Conservation (phyloP, 345 rosid genomes). For the Erucastrum elatum region DNA sequence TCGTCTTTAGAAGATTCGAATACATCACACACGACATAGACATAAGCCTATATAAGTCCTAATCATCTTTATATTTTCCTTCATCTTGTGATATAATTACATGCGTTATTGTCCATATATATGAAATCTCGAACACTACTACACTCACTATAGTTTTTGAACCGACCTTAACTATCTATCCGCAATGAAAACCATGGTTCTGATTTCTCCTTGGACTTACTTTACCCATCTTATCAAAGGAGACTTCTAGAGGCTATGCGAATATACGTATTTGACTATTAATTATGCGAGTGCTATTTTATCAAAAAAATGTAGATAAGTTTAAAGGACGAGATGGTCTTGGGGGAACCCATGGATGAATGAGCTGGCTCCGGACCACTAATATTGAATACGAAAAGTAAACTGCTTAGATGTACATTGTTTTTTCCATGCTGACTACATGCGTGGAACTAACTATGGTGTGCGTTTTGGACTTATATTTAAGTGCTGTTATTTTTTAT, state of each 20-base stretch:
- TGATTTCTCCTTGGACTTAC: not conserved
- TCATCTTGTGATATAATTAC: slow-evolving; percentile 20
- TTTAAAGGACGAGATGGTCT: not conserved
- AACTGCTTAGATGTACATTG: slow-evolving; percentile 6
- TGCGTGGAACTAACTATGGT: slow-evolving; percentile 14
- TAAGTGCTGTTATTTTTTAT: slow-evolving; percentile 1
- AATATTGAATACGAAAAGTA: slow-evolving; percentile 6
- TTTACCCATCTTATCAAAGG: not conserved
- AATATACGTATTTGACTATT: slow-evolving; percentile 18
- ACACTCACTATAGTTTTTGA: not conserved
- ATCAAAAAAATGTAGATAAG: not conserved
- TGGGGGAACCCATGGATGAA: slow-evolving; percentile 16
- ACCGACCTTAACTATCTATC: not conserved
- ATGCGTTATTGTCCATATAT: not conserved
- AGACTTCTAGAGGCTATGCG: not conserved
- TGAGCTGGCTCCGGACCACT: slow-evolving; percentile 38
- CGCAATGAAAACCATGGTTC: not conserved
- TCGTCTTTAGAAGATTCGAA: slow-evolving; percentile 40
- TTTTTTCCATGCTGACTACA: slow-evolving; percentile 15
- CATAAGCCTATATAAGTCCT: slow-evolving; percentile 30
- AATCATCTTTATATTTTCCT: slow-evolving; percentile 35
- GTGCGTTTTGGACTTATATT: slow-evolving; percentile 4
- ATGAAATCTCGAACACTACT: not conserved
- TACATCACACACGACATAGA: slow-evolving; percentile 37
- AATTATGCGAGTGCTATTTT: not conserved